Evolutionary conservation across 176 grass and related monocot species (phyloP), one percentile per base, ranked within the genome.

Genomic region (Zea luxurians): DNA sequence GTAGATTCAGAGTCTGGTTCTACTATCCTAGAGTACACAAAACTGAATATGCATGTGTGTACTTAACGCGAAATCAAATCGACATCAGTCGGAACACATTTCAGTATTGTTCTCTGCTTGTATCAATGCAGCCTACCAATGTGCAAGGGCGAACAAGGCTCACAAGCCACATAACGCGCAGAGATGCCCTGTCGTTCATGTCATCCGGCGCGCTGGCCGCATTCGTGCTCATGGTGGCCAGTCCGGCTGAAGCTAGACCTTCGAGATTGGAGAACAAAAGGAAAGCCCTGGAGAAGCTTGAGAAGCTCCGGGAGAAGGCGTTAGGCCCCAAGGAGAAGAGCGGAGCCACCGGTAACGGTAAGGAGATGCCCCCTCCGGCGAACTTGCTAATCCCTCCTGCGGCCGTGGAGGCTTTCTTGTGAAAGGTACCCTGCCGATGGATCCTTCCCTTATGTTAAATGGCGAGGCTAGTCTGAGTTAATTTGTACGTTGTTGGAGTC

Each of bases 271-370:
- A 93, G 16, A 93, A 82, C 52, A 87, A 74, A 62, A 91, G 68
- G 86, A 97, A 89, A 88, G 78, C 80, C 37, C 78, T 78, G 82
- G 86, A 93, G 86, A 97, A 89, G 79, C 80, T 97, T 41, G 77
- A 97, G 40, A 88, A 85, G 55, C 38, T 93, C 61, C 79, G 91
- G 48, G 93, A 87, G 81, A 89, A 91, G 72, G 88, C 81, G 41
- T 37, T 87, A 40, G 68, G 66, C 17, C 62, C 86, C 37, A 68
- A 44, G 53, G 50, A n/a, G n/a, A 85, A 87, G 38, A 67, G 70
- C 7, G 34, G 60, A 34, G 2, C 18, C 37, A 66, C 5, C 2
- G 10, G n/a, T 13, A 72, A 88, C 2, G 10, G n/a, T 13, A 72
- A 88, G 77, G 54, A 85, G 48, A 88, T 52, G 52, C 71, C 50